Percentiles rank a stretch among this genome's conserved stretches.
Evolutionary conservation across 495 filamentous ascomycete species (phyloP).

Genomic region (Aspergillus campestris): DNA sequence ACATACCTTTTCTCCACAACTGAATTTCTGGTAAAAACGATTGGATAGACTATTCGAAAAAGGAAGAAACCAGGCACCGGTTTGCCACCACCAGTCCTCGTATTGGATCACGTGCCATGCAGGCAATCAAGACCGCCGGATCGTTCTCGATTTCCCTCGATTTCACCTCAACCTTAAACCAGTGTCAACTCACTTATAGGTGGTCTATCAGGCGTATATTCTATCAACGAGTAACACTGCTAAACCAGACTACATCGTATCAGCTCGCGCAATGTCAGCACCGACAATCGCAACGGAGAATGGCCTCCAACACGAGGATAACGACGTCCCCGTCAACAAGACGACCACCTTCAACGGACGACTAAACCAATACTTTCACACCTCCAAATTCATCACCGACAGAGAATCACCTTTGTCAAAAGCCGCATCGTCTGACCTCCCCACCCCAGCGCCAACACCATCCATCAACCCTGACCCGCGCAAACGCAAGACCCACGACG

Average conservation of each 20-base stretch:
- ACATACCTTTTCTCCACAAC: background rate
- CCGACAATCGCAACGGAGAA: background rate
- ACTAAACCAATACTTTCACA: constrained; percentile 38
- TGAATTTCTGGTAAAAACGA: background rate
- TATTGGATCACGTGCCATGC: too few relatives aligned
- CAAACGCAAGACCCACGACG: background rate
- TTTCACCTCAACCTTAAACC: too few relatives aligned
- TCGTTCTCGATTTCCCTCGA: too few relatives aligned
- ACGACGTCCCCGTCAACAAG: constrained; percentile 29
- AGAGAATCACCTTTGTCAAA: background rate
- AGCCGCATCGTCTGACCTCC: constrained; percentile 1
- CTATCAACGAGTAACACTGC: too few relatives aligned
- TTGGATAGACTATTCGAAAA: too few relatives aligned
- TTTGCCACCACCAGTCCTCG: too few relatives aligned
- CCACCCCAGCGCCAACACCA: constrained; percentile 2
- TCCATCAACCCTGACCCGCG: background rate
- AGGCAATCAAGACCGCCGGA: too few relatives aligned
- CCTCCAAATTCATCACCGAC: constrained; percentile 8
- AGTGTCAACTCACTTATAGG: too few relatives aligned
- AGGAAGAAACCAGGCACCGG: too few relatives aligned
- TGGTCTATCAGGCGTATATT: too few relatives aligned
- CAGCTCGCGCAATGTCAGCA: background rate
- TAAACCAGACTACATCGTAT: too few relatives aligned
- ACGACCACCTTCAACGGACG: constrained; percentile 46
- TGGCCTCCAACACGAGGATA: background rate